Evolutionary conservation across 192 early-diverging fungal species (phyloP), one percentile per base, ranked within the genome.

Genomic region (Coemansia sp.): DNA sequence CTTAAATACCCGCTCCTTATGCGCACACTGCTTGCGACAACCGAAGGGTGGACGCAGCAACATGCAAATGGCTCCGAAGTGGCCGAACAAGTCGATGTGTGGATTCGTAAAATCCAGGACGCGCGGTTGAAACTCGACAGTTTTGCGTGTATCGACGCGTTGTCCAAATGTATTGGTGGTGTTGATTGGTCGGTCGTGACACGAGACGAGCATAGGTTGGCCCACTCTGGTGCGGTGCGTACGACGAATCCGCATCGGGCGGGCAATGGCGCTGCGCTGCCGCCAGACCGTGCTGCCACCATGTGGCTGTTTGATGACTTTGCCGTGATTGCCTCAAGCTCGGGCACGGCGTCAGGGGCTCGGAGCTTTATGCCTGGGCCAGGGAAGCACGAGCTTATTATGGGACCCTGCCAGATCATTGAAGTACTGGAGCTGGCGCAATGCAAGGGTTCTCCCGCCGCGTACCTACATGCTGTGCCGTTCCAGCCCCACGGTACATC

Each of bases 1-100:
- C 77, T 84, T 19, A 83, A 86, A 66, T 86, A 86, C 60, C 85
- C 85, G 59, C 64, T 86, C 43, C 73, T 86, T 14, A 71, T 86
- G 43, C 74, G 66, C 58, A 83, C 85, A 32, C 68, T 86, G 57
- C 69, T 86, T 12, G 65, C 57, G 9, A 61, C 71, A 14, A 86
- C 84, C 27, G 76, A 69, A 9, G 71, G 71, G 16, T 69, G 71
- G 64, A 60, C 68, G 67, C 67, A 69, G 52, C 69, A 79, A 56
- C 60, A 62, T 22, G 76, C 76, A 4, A 67, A 69, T 22, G 76
- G 71, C 14, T 56, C 65, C 6, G 29, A 35, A 52, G 76, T 73
- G 8, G 76, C 71, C 16, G 76, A 79, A 37, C 71, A 79, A 45
- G 49, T 79, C 11, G 76, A 73, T 29, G 71, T 64, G n/a, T 79